Percentiles rank a stretch among this genome's conserved stretches.
Evolutionary conservation across 2,329 filamentous ascomycete species (phyloP).

Genomic region (Claviceps sp.): DNA sequence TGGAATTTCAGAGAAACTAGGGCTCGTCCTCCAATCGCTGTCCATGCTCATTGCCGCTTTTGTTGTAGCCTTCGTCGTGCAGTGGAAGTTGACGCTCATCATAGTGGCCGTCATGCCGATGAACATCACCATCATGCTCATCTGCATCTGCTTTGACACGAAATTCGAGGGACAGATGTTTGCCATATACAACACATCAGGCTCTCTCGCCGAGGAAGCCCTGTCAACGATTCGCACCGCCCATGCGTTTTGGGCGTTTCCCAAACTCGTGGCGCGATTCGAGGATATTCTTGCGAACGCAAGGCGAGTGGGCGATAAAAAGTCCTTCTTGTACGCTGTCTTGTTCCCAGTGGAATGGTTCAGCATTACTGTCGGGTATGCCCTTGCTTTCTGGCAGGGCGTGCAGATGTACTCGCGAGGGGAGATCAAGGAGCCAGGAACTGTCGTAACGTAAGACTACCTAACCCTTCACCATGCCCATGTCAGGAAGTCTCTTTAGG

Average conservation of each 20-base stretch:
- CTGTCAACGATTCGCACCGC: constrained; percentile 35
- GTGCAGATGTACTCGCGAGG: constrained; percentile 30
- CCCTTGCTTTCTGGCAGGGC: constrained; percentile 39
- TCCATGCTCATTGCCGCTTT: constrained; percentile 27
- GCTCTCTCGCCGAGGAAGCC: constrained; percentile 33
- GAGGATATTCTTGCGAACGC: constrained; percentile 28
- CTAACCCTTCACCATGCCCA: background rate
- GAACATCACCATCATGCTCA: constrained; percentile 25
- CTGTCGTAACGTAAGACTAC: constrained; percentile 29
- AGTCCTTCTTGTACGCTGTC: constrained; percentile 28
- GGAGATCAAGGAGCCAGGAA: constrained; percentile 30
- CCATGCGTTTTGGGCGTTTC: constrained; percentile 36
- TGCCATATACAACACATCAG: constrained; percentile 27
- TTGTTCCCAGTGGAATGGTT: constrained; percentile 33
- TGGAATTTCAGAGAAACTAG: constrained; percentile 32
- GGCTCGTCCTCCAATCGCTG: constrained; percentile 25
- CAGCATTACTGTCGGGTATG: constrained; percentile 33
- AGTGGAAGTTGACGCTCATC: constrained; percentile 30
- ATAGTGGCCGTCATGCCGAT: constrained; percentile 30
- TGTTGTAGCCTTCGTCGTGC: constrained; percentile 25
- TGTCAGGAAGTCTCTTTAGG: constrained; percentile 14
- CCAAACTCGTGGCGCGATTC: constrained; percentile 28
- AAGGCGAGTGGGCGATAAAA: constrained; percentile 25
- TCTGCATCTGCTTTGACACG: constrained; percentile 26
- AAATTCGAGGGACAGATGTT: constrained; percentile 30